Percentiles rank a stretch among this genome's conserved stretches.
Conservation (phyloP, 2,329 filamentous ascomycete species). For the Emydomyces testavorans region DNA sequence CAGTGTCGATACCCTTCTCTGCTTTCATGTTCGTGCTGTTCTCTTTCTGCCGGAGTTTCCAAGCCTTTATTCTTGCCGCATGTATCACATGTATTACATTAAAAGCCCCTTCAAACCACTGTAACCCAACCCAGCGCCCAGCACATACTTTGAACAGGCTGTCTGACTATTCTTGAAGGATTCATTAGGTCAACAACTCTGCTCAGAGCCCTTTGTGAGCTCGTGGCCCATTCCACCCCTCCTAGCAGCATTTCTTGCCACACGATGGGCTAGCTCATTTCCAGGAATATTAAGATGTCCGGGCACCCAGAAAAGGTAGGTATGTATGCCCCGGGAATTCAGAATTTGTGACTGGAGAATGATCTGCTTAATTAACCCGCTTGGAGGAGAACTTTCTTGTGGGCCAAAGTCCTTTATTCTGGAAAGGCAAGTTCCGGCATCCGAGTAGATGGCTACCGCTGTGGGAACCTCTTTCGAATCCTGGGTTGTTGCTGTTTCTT, state of each 20-base stretch:
- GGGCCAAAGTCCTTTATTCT: not conserved
- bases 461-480: no score
- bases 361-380: not conserved
- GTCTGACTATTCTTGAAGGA: no score
- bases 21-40: no score
- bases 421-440: not conserved
- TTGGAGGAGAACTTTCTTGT: not conserved
- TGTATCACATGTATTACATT: no score
- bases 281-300: not conserved
- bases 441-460: not conserved
- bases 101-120: no score
- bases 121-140: no score
- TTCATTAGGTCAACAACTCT: no score
- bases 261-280: not conserved
- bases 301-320: slow-evolving; percentile 1
- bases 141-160: no score
- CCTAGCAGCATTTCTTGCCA: not conserved
- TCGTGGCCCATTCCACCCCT: not conserved
- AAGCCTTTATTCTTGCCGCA: no score
- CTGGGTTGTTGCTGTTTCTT: not conserved
- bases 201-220: no score
- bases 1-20: no score
- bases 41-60: no score
- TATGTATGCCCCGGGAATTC: not conserved
- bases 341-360: not conserved